Evolutionary conservation across 139 green algal genomes (phyloP), one percentile per base, ranked within the genome.

Genomic region (Nannochloris sp.): DNA sequence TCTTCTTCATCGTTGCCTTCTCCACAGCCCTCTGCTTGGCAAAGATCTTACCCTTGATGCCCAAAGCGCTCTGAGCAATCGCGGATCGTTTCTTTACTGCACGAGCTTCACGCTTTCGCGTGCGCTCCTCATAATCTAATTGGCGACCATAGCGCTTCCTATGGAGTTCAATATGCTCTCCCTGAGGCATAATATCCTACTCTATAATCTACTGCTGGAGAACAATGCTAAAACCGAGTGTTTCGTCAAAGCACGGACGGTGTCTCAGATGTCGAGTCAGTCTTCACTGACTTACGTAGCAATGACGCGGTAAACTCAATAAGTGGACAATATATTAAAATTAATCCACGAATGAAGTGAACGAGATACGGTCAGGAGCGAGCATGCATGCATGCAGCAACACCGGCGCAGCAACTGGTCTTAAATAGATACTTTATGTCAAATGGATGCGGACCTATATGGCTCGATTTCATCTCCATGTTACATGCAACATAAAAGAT

Each of bases 1-100:
- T 99, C 75, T 97, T 97, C 75, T 95, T 95, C 92, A 99, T 96
- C 48, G 81, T 81, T 1, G 91, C 87, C 89, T 99, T 99, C 83
- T 99, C 94, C 56, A 77, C 73, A 66, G 94, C 84, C 21, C 94
- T 78, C 81, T 98, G 92, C 86, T 99, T 98, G 44, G 86, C 85
- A 66, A 92, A 95, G 74, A 99, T 81, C 81, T 98, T 99, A 64
- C 83, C 94, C 86, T 96, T 96, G 48, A 97, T 76, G 61, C 92
- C 90, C 23, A 97, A 69, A 4, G 85, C 78, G 58, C 89, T 88
- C 59, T 92, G 76, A 16, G 92, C 92, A 70, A 87, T 86, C 34
- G 67, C 67, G 3, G 87, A 71, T 1, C 83, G 76, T 77, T 96
- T 96, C 72, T 98, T 86, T 58, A 95, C 90, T 23, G 79, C 72